Evolutionary conservation across 129 eudicot species (phyloP).

Genomic region (Lactuca saligna): DNA sequence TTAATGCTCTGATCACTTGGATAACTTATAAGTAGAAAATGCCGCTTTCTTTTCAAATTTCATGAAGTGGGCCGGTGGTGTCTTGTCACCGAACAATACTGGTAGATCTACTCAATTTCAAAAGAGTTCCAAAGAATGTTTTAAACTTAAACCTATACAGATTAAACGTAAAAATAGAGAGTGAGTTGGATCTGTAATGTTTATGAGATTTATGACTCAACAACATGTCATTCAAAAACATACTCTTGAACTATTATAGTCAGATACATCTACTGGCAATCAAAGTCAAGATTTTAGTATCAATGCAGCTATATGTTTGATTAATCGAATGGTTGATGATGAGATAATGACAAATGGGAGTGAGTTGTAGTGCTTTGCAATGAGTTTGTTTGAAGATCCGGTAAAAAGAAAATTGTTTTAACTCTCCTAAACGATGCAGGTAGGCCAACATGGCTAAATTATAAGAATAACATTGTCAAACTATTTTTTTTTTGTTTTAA

Average conservation of each 20-base stretch:
- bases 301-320: constrained; percentile 9
- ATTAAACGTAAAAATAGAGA: background rate
- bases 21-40: too few species aligned
- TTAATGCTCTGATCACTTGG: too few species aligned
- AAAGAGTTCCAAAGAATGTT: constrained; percentile 9
- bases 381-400: background rate
- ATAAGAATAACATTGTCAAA: background rate
- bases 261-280: constrained; percentile 7
- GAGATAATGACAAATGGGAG: constrained; percentile 17
- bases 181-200: background rate
- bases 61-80: too few species aligned
- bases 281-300: constrained; percentile 16
- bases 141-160: background rate
- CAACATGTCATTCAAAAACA: background rate
- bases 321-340: constrained; percentile 24
- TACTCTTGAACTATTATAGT: background rate
- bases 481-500: background rate
- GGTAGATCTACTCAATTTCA: background rate
- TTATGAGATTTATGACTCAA: background rate
- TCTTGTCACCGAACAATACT: too few species aligned
- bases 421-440: too few species aligned
- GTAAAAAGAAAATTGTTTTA: too few species aligned
- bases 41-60: too few species aligned
- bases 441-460: too few species aligned
- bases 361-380: constrained; percentile 21